These are phyloP conservation scores for Populus alba DNA, from an alignment of 345 rosid species.

Conservation along the genomic window DNA sequence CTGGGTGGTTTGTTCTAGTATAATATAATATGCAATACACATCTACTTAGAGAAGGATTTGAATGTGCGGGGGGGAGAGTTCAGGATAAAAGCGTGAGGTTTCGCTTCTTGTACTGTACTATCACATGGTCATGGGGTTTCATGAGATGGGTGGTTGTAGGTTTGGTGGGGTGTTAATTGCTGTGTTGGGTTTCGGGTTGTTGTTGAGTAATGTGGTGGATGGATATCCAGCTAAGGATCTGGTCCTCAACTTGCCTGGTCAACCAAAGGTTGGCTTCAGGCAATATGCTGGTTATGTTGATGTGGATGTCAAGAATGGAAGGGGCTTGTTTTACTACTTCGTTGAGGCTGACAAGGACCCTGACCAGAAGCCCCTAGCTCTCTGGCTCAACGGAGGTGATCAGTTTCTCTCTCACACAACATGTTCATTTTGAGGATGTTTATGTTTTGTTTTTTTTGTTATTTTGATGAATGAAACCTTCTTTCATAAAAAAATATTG, in stretches of 20 bases:
- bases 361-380: conserved; percentile 61
- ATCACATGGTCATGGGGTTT: neutral
- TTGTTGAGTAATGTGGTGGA: conserved; percentile 26
- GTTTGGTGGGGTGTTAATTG: conserved; percentile 17
- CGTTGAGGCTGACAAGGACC: conserved; percentile 69
- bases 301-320: conserved; percentile 66
- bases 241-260: conserved; percentile 72
- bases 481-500: too few relatives aligned
- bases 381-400: conserved; percentile 97
- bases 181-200: conserved; percentile 20
- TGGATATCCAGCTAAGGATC: conserved; percentile 71
- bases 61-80: neutral
- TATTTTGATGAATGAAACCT: too few relatives aligned
- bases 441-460: neutral
- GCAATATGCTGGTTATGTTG: conserved; percentile 82
- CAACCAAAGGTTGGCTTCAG: conserved; percentile 71
- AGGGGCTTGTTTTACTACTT: conserved; percentile 92
- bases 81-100: conserved; percentile 9
- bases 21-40: neutral
- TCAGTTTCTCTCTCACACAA: neutral
- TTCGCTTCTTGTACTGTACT: neutral
- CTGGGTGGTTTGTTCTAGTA: neutral
- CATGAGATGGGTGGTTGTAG: conserved; percentile 35
- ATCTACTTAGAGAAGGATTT: neutral
- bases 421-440: neutral